Conservation (phyloP, 192 early-diverging fungal species). For the Polychytrium aggregatum region DNA sequence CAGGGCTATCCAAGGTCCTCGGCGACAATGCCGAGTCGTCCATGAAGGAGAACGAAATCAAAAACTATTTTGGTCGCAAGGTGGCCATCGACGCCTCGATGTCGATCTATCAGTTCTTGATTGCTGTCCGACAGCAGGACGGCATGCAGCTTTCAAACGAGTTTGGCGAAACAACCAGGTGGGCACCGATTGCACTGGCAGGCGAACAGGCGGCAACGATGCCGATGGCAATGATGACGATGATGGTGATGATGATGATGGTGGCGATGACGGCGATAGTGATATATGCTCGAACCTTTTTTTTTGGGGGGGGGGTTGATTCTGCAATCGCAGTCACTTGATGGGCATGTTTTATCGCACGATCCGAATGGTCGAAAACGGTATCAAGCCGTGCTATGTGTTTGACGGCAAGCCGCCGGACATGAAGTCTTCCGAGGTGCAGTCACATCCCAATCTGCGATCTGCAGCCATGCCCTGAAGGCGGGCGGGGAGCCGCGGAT, state of each 20-base stretch:
- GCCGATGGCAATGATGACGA: too few relatives aligned
- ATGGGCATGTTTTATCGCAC: slow-evolving; percentile 97
- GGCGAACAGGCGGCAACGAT: too few relatives aligned
- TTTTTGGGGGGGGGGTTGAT: too few relatives aligned
- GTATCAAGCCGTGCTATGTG: slow-evolving; percentile 92
- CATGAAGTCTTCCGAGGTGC: slow-evolving; percentile 82
- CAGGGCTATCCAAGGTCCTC: slow-evolving; percentile 81
- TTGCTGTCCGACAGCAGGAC: slow-evolving; percentile 80
- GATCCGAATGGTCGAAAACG: slow-evolving; percentile 90
- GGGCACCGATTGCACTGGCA: too few relatives aligned
- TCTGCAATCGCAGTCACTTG: slow-evolving; percentile 79
- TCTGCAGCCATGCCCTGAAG: too few relatives aligned
- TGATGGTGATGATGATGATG: too few relatives aligned
- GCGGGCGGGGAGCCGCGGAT: too few relatives aligned
- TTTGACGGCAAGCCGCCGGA: slow-evolving; percentile 97
- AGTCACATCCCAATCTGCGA: neutral
- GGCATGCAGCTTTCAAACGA: slow-evolving; percentile 84
- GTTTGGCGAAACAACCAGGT: slow-evolving; percentile 84
- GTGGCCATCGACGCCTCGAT: slow-evolving; percentile 97
- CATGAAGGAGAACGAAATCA: slow-evolving; percentile 64
- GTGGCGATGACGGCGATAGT: too few relatives aligned
- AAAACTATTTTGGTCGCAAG: slow-evolving; percentile 85
- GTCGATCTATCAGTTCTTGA: slow-evolving; percentile 97
- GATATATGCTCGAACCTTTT: too few relatives aligned
- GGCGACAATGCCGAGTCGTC: slow-evolving; percentile 80